A percentile compares a stretch with the other conserved stretches of the same genome.
These are phyloP conservation scores for Fusarium anthophilum DNA, from an alignment of 2,329 filamentous ascomycete species.

Conservation along the genomic window DNA sequence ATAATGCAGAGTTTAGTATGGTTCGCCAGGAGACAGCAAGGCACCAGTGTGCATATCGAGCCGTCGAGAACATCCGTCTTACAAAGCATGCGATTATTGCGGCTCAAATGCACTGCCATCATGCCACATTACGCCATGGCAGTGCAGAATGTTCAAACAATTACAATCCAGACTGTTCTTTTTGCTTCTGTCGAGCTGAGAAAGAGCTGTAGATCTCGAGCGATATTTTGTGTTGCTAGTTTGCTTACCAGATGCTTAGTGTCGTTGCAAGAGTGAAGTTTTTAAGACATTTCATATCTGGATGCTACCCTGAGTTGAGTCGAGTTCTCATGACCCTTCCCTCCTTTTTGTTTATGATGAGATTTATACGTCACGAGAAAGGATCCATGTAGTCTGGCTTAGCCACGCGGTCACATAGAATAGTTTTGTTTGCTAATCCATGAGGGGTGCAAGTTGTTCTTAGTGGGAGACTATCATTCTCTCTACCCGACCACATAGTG, in stretches of 20 bases:
- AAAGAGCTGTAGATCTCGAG: neutral
- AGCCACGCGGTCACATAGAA: neutral
- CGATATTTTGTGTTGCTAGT: neutral
- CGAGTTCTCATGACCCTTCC: slow-evolving; percentile 6
- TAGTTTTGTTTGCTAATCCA: neutral
- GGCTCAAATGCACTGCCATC: slow-evolving; percentile 17
- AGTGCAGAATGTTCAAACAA: neutral
- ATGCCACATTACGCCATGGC: slow-evolving; percentile 20
- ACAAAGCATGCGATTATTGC: slow-evolving; percentile 16
- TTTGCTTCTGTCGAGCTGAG: neutral
- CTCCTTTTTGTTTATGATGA: neutral
- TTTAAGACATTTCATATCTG: slow-evolving; percentile 14
- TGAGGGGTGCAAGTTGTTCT: neutral
- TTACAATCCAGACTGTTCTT: neutral
- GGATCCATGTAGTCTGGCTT: neutral
- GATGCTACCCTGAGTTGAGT: slow-evolving; percentile 10
- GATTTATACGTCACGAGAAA: slow-evolving; percentile 12
- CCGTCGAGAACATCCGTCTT: neutral
- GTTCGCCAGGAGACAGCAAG: slow-evolving; percentile 21
- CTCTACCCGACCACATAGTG: neutral
- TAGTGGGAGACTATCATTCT: slow-evolving; percentile 8
- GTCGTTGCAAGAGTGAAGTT: neutral
- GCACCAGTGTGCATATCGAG: slow-evolving; percentile 10
- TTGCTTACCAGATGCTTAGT: neutral
- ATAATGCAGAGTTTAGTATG: neutral